Conservation (phyloP, 176 grass and related monocot species). For the Phyllostachys edulis region DNA sequence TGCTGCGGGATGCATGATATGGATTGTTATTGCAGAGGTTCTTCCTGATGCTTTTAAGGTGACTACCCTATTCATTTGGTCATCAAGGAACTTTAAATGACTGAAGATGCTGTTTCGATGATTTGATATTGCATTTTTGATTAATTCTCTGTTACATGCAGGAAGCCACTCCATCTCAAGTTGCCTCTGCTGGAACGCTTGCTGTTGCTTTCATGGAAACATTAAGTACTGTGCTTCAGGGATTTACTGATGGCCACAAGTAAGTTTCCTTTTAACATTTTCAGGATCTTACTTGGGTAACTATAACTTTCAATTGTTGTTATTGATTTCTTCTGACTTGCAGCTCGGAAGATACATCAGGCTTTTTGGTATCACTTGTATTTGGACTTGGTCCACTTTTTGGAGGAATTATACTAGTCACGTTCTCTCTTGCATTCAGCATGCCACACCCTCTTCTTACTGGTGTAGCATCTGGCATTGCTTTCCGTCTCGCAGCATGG, state of each 20-base stretch:
- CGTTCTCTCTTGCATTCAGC: constrained; percentile 68
- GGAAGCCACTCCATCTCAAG: constrained; percentile 92
- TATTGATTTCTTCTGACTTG: constrained; percentile 38
- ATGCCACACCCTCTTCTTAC: constrained; percentile 86
- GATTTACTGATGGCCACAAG: constrained; percentile 65
- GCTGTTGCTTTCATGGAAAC: constrained; percentile 99
- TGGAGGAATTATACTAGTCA: constrained; percentile 79
- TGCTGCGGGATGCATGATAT: constrained; percentile 98
- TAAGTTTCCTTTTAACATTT: constrained; percentile 34
- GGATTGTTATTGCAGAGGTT: constrained; percentile 99
- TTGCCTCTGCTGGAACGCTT: constrained; percentile 92
- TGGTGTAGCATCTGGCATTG: constrained; percentile 87
- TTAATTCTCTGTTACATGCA: constrained; percentile 41
- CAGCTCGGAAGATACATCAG: constrained; percentile 73
- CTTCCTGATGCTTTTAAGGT: constrained; percentile 99
- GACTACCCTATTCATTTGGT: constrained; percentile 19
- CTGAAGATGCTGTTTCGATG: neutral
- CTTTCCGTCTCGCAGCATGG: constrained; percentile 87
- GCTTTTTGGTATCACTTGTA: constrained; percentile 86
- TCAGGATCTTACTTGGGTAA: neutral
- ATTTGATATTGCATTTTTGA: constrained; percentile 24
- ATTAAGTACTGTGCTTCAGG: constrained; percentile 72
- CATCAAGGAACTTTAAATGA: neutral
- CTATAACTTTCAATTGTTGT: neutral
- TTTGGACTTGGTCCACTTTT: constrained; percentile 96